Conservation (phyloP, 148 eudicot genomes). For the Talinum fruticosum region DNA sequence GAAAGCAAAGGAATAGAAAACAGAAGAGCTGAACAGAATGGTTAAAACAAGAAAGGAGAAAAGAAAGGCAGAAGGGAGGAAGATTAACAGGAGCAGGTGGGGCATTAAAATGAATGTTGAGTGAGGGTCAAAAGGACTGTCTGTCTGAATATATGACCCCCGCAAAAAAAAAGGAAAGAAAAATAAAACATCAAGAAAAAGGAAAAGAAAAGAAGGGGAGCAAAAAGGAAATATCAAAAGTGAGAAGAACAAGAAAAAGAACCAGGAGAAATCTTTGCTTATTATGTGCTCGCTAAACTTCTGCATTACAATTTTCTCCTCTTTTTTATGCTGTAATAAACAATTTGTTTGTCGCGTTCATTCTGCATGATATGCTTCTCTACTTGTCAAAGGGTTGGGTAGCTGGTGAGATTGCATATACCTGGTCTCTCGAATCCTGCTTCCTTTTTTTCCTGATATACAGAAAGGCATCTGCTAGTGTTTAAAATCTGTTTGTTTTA, state of each 20-base stretch:
- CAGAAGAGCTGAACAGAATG: not conserved
- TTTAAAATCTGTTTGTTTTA: not conserved
- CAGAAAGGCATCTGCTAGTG: not conserved
- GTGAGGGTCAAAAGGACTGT: not conserved
- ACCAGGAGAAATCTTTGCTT: not conserved
- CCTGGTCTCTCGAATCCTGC: not conserved
- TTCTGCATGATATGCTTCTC: not conserved
- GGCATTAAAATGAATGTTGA: not conserved
- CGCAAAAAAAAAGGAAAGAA: not conserved
- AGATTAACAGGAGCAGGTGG: not conserved
- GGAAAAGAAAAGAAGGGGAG: not conserved
- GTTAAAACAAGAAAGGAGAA: not conserved
- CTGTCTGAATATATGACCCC: not conserved
- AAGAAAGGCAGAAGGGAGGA: not conserved
- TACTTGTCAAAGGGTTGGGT: not conserved
- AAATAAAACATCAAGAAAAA: not conserved
- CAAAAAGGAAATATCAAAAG: not conserved
- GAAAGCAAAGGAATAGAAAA: not conserved
- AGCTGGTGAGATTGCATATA: not conserved
- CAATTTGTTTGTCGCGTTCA: not conserved
- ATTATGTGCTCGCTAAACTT: not conserved
- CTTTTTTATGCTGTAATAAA: not conserved
- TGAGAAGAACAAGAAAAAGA: not conserved
- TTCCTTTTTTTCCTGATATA: not conserved
- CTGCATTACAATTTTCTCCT: not conserved